Conservation (phyloP, 2,329 filamentous ascomycete species). For the Ophiosphaerella korrae region DNA sequence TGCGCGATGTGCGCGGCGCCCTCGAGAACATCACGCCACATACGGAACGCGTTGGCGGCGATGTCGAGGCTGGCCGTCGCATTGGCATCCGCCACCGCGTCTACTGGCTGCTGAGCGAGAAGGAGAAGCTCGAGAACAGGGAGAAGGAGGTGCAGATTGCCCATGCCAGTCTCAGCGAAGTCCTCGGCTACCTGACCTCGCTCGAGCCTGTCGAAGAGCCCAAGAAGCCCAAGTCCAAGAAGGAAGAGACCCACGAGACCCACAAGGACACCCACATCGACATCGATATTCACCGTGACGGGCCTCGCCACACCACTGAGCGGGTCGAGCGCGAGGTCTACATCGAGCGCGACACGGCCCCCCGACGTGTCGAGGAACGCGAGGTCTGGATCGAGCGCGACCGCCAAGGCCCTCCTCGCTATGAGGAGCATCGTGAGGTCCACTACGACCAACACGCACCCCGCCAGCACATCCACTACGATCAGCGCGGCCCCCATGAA, state of each 20-base stretch:
- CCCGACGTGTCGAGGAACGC: conserved; percentile 35
- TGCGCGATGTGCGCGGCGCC: conserved; percentile 44
- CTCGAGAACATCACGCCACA: conserved; percentile 46
- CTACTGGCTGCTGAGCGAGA: conserved; percentile 47
- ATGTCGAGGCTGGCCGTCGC: conserved; percentile 42
- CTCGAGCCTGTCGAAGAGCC: conserved; percentile 38
- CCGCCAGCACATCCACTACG: conserved; percentile 27
- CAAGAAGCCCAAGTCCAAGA: conserved; percentile 24
- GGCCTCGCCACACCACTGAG: conserved; percentile 27
- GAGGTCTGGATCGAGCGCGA: conserved; percentile 36
- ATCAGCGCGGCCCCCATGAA: conserved; percentile 29
- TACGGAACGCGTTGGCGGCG: conserved; percentile 42
- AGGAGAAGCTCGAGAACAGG: conserved; percentile 46
- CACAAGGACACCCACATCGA: conserved; percentile 37
- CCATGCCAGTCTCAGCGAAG: conserved; percentile 43
- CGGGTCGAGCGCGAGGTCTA: conserved; percentile 36
- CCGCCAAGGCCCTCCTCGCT: conserved; percentile 20
- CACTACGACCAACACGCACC: conserved; percentile 28
- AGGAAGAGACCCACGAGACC: conserved; percentile 23
- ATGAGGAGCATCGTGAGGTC: conserved; percentile 30
- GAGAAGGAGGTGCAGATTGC: conserved; percentile 43
- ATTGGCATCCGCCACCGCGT: conserved; percentile 45
- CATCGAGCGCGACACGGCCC: conserved; percentile 33
- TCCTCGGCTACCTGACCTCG: conserved; percentile 41
- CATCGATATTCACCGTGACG: conserved; percentile 35